phyloP scores from a whole-genome alignment of 2,329 filamentous ascomycete species.

The Aureobasidium lini region DNA sequence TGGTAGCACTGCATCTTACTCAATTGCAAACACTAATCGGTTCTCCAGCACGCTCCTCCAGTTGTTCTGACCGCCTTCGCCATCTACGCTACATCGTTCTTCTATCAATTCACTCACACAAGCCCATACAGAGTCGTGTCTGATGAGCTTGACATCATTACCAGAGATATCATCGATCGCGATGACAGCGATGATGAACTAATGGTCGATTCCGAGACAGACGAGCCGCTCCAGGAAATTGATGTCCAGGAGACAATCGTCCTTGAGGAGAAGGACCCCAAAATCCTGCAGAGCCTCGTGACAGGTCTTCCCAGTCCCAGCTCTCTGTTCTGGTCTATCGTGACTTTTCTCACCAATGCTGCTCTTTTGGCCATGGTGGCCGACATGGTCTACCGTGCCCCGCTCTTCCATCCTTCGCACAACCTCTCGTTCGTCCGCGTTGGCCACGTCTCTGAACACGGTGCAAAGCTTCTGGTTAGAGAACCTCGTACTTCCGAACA shows the following conservation, averaged over 20 bases:
- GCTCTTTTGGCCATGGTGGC: constrained; percentile 60
- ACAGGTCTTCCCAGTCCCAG: constrained; percentile 67
- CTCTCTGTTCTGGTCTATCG: constrained; percentile 57
- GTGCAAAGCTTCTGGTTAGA: constrained; percentile 73
- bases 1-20: constrained; percentile 14
- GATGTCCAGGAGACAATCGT: constrained; percentile 57
- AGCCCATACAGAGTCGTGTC: constrained; percentile 26
- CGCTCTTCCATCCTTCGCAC: constrained; percentile 59
- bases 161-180: constrained; percentile 32
- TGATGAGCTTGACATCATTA: constrained; percentile 30
- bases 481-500: constrained; percentile 71
- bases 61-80: constrained; percentile 32
- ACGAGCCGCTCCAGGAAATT: constrained; percentile 36
- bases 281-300: constrained; percentile 58
- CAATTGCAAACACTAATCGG: constrained; percentile 19
- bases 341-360: constrained; percentile 59
- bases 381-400: constrained; percentile 71
- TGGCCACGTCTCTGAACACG: constrained; percentile 74
- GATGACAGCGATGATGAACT: constrained; percentile 27
- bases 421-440: constrained; percentile 80
- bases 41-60: constrained; percentile 25
- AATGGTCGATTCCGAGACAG: constrained; percentile 31
- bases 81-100: constrained; percentile 38
- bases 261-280: constrained; percentile 49
- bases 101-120: constrained; percentile 25